Evolutionary conservation across 169 alveolate genomes (phyloP), one percentile per base, ranked within the genome.

Genomic region (Plasmodium sp.): DNA sequence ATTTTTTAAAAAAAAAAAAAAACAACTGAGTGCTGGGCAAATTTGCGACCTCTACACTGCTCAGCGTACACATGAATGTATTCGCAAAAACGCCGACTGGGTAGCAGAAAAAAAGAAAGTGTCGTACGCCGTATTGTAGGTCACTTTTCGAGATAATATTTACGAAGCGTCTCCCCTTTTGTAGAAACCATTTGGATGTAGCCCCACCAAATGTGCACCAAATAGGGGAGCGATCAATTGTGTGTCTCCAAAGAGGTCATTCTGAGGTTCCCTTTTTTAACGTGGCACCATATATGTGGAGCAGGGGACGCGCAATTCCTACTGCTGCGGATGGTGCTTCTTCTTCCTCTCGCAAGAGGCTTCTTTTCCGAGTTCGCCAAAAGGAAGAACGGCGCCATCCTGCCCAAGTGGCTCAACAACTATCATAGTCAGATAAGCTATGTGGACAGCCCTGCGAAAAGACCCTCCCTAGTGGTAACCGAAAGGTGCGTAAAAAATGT

Each of bases 391-490:
- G 22, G 62, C 31, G 5, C 45, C 1, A 18, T 86, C 14, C 56
- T 9, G 5, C 54, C 36, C 34, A 83, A 36, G 33, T 56, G 43
- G 34, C 41, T 12, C 43, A 75, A 43, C 22, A 48, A 77, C 16
- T 56, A 86, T 86, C 75, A 75, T 10, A 51, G 16, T 16, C 22
- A 48, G 22, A 31, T 27, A 14, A 67, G 67, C 73, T 83, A 73
- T 84, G 75, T 31, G 34, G 93, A 72, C 51, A 79, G 39, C 27
- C 96, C 96, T 27, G 14, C 31, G 3, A 91, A 94, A 41, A 84
- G 96, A 62, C 95, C 93, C 34, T 80, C 73, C 34, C 81, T 94
- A 80, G 77, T 74, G 43, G 84, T 90, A 14, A 81, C 84, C 22
- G 95, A 77, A 31, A 62, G 36, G 18, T 79, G 93, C 67, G 96